phyloP scores from a whole-genome alignment of 2,329 filamentous ascomycete genomes.

The Exophiala mesophila region DNA sequence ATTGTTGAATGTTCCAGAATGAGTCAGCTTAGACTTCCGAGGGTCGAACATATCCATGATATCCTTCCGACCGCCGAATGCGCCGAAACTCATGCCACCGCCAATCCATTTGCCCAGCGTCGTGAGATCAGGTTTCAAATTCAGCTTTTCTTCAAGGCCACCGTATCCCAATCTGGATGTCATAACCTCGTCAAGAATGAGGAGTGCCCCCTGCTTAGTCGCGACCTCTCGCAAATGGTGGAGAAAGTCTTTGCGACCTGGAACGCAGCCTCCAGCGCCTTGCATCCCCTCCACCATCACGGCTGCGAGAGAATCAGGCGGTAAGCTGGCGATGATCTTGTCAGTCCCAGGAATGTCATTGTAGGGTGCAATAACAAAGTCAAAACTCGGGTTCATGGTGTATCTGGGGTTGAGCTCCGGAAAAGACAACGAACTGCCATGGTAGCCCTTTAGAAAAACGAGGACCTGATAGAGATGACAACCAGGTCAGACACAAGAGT shows the following conservation, averaged over 20 bases:
- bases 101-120: conserved; percentile 64
- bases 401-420: conserved; percentile 28
- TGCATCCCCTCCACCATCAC: conserved; percentile 64
- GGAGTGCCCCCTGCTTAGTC: conserved; percentile 48
- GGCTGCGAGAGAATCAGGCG: conserved; percentile 48
- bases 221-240: conserved; percentile 46
- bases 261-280: conserved; percentile 55
- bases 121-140: conserved; percentile 56
- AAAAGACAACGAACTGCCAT: conserved; percentile 52
- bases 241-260: conserved; percentile 50
- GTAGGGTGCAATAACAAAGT: conserved; percentile 58
- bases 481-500: not conserved
- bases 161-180: conserved; percentile 54
- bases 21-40: conserved; percentile 38
- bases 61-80: conserved; percentile 56
- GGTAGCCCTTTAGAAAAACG: conserved; percentile 79
- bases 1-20: conserved; percentile 65
- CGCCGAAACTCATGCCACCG: conserved; percentile 62
- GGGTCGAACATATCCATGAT: conserved; percentile 58
- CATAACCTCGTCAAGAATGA: conserved; percentile 69
- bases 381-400: conserved; percentile 47
- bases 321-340: conserved; percentile 38
- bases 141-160: conserved; percentile 37
- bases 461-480: conserved; percentile 46
- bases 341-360: conserved; percentile 53